Evolutionary conservation across 2,329 filamentous ascomycete species (phyloP).

Genomic region (Cladosporium sphaerospermum): DNA sequence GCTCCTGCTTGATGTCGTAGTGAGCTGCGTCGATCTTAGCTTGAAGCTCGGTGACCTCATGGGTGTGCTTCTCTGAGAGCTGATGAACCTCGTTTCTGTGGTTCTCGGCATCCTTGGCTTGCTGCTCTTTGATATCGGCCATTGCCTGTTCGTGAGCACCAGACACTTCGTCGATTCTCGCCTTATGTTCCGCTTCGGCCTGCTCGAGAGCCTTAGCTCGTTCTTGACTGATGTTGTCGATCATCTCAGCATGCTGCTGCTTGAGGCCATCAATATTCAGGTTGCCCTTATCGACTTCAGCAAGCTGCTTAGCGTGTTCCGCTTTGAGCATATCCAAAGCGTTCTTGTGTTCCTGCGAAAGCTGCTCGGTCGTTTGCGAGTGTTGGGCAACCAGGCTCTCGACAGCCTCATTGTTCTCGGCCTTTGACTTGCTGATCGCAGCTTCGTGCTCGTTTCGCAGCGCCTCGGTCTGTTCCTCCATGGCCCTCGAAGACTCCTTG

Average conservation of each 20-base stretch:
- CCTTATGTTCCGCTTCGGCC: background rate
- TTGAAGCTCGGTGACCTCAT: slow-evolving; percentile 11
- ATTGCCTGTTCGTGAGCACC: slow-evolving; percentile 12
- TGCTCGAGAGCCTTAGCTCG: slow-evolving; percentile 12
- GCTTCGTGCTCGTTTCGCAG: background rate
- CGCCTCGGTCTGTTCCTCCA: background rate
- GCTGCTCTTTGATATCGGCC: slow-evolving; percentile 11
- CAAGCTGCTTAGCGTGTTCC: background rate
- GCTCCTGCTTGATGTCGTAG: slow-evolving; percentile 3
- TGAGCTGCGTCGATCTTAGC: slow-evolving; percentile 5
- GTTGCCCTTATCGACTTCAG: background rate
- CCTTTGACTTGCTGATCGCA: background rate
- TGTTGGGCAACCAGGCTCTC: slow-evolving; percentile 19
- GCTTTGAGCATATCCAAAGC: slow-evolving; percentile 11
- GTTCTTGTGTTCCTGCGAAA: slow-evolving; percentile 12
- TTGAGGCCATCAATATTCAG: background rate
- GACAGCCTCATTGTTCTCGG: slow-evolving; percentile 12
- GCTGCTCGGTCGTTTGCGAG: background rate
- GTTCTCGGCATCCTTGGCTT: background rate
- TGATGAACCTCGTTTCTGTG: slow-evolving; percentile 15
- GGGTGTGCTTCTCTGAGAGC: slow-evolving; percentile 15
- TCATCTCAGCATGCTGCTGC: slow-evolving; percentile 8
- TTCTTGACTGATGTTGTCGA: background rate
- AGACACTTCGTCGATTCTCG: slow-evolving; percentile 8
- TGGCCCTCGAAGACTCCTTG: background rate